Base-by-base conservation (phyloP, 768 basidiomycete genomes). In the Russula foetens region DNA sequence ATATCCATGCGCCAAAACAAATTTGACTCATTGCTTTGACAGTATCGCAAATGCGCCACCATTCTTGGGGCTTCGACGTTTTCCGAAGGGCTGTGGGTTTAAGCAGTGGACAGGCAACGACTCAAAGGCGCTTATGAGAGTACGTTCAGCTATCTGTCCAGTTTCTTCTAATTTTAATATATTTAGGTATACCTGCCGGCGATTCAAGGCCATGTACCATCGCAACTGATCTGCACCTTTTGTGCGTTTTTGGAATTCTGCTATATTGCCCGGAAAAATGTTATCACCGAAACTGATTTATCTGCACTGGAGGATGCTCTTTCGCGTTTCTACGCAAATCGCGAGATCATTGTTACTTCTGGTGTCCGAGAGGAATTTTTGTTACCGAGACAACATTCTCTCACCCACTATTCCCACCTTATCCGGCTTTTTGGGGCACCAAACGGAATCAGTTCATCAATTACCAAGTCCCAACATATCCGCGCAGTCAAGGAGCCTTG, bases 221-320 rank as follows among this genome's bases (percentile, higher is more conserved):
- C 41, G 6, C 6, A 58, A 0, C 60, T 69, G 51, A 39, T 68
- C 1, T 55, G 47, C 8, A 53, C 63, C 19, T 19, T 69, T 2
- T 24, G 56, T 0, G 59, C 63, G 0, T 68, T 67, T 35, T 44
- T 71, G 0, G 68, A 71, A 4, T 71, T 71, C 50, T 65, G 65
- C 17, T 71, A 71, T 44, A 59, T 69, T 3, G 65, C 58, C 1
- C 63, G 64, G 5, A 57, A 59, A 0, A 33, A 59, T 1, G n/a
- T 52, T 1, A 54, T 31, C 47, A 58, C 23, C 33, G 29, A 8
- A 45, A 23, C 4, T 53, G 55, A 1, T 26, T 69, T 38, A 12
- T 11, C 7, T 1, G 7, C 8, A 0, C 24, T 70, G 28, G 26
- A 68, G 1, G 56, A 63, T 17, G 54, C 66, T 1, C 64, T 70